Conservation (phyloP, 1,284 basidiomycete genomes). For the Ceratobasidium sp. region DNA sequence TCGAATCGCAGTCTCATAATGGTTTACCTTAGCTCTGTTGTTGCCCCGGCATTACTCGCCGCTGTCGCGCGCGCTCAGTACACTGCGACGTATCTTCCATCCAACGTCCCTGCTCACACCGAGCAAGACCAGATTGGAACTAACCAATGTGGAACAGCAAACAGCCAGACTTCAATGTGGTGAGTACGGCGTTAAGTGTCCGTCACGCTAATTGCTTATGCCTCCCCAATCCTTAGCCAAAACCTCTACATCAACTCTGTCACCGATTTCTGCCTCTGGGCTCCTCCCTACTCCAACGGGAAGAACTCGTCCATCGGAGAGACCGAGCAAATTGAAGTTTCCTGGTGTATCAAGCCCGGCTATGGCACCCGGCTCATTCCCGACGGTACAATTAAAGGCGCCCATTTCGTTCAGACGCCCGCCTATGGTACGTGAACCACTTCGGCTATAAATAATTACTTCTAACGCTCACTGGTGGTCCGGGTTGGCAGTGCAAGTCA, state of each 20-base stretch:
- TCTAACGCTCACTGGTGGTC: slow-evolving; percentile 50
- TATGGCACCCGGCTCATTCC: slow-evolving; percentile 62
- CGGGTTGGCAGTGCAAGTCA: slow-evolving; percentile 47
- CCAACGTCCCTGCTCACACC: slow-evolving; percentile 47
- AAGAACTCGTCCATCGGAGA: slow-evolving; percentile 54
- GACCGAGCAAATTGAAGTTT: slow-evolving; percentile 55
- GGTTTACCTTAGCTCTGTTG: slow-evolving; percentile 12
- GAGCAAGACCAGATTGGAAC: slow-evolving; percentile 56
- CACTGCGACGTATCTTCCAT: slow-evolving; percentile 49
- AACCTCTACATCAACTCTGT: slow-evolving; percentile 51
- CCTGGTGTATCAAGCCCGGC: slow-evolving; percentile 57
- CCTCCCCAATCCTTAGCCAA: slow-evolving; percentile 36
- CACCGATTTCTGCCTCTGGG: slow-evolving; percentile 51
- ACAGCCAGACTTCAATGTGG: slow-evolving; percentile 54
- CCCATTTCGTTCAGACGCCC: slow-evolving; percentile 62
- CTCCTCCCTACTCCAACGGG: slow-evolving; percentile 30
- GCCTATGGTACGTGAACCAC: slow-evolving; percentile 49
- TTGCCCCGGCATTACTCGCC: slow-evolving; percentile 20
- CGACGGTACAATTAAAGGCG: slow-evolving; percentile 59
- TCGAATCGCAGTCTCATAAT: not conserved
- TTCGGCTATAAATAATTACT: slow-evolving; percentile 17
- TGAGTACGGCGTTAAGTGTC: not conserved
- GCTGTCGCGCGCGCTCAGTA: slow-evolving; percentile 42
- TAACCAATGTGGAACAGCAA: slow-evolving; percentile 55
- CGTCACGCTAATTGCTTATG: slow-evolving; percentile 49